A percentile compares a stretch with the other conserved stretches of the same genome.
Conservation (phyloP, 2,329 filamentous ascomycete genomes). For the Ascochyta lentis region DNA sequence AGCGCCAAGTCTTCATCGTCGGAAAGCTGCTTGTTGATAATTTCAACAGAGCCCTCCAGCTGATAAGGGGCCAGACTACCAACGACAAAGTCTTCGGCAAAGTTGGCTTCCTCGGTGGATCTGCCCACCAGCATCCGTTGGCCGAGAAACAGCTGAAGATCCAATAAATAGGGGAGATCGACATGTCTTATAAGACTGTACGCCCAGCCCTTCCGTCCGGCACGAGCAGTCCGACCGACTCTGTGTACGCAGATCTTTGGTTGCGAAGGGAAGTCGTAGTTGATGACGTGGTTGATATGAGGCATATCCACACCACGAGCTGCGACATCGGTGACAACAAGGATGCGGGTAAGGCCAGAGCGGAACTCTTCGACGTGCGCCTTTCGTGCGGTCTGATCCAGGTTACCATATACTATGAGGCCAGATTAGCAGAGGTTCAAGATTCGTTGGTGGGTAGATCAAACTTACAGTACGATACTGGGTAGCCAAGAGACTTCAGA, state of each 20-base stretch:
- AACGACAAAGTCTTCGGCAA: conserved; percentile 82
- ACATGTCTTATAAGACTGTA: conserved; percentile 89
- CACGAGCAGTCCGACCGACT: conserved; percentile 93
- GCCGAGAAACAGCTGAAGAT: conserved; percentile 94
- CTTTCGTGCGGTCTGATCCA: conserved; percentile 92
- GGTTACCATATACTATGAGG: conserved; percentile 76
- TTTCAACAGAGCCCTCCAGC: conserved; percentile 79
- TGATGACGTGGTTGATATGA: conserved; percentile 94
- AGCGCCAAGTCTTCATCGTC: conserved; percentile 76
- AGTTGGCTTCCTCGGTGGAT: conserved; percentile 67
- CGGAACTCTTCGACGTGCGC: conserved; percentile 92
- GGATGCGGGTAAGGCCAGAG: conserved; percentile 80
- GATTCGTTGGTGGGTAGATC: background rate
- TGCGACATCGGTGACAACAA: conserved; percentile 96
- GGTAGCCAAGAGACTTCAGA: conserved; percentile 81
- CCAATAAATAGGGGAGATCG: conserved; percentile 89
- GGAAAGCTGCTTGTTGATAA: conserved; percentile 77
- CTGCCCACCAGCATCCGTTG: conserved; percentile 80
- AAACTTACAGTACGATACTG: conserved; percentile 73
- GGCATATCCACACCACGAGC: conserved; percentile 98
- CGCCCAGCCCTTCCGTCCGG: conserved; percentile 90
- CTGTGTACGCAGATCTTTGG: conserved; percentile 97
- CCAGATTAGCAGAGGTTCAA: background rate
- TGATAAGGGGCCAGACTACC: conserved; percentile 76
- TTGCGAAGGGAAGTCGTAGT: conserved; percentile 97